These are phyloP conservation scores for Tritrichomonas musculus DNA, from an alignment of 208 protist genomes.

Conservation along the genomic window DNA sequence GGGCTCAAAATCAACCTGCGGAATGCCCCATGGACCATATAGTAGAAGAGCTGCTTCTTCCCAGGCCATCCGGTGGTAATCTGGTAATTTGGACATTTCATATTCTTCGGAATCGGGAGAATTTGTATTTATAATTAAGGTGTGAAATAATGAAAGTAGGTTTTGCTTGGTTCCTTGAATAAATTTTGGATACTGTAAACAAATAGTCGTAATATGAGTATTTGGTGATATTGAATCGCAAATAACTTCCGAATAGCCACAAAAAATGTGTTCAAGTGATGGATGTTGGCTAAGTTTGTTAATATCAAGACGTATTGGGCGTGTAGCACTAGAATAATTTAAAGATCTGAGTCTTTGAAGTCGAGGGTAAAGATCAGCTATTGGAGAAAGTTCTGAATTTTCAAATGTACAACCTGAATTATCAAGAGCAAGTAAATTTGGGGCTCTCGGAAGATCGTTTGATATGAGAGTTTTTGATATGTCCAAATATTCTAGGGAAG, in stretches of 20 bases:
- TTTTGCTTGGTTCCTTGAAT: background rate
- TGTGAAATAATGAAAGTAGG: background rate
- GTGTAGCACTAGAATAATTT: too few relatives aligned
- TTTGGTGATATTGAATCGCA: background rate
- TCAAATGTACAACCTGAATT: too few relatives aligned
- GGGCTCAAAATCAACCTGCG: background rate
- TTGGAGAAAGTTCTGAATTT: background rate
- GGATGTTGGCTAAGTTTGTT: too few relatives aligned
- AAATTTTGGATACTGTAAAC: background rate
- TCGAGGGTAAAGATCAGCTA: too few relatives aligned
- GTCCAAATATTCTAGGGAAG: background rate
- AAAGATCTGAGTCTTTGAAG: too few relatives aligned
- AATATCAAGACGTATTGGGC: too few relatives aligned
- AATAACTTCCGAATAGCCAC: too few relatives aligned
- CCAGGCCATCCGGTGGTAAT: background rate
- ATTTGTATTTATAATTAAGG: background rate
- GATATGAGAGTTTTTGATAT: background rate
- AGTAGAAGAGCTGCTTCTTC: background rate
- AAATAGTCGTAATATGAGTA: background rate
- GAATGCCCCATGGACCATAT: constrained; percentile 17
- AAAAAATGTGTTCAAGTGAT: too few relatives aligned
- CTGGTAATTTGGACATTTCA: background rate
- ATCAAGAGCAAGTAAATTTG: too few relatives aligned
- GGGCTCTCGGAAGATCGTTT: too few relatives aligned
- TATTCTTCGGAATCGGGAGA: background rate